Evolutionary conservation across 805 yeast species (phyloP).

Genomic region (Wickerhamiella siamensis): DNA sequence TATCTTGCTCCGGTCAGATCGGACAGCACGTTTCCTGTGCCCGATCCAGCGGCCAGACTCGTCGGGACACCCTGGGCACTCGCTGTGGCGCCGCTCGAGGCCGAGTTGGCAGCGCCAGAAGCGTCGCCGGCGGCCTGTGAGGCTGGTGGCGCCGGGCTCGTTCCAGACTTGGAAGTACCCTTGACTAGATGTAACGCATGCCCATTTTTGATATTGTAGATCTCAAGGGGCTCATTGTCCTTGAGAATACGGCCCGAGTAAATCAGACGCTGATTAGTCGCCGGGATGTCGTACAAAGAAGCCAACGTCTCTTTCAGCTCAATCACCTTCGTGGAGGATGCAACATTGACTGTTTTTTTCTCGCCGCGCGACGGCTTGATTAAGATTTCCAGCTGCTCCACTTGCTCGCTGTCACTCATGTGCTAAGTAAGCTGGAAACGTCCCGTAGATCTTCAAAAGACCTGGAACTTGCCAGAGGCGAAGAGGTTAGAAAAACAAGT

Average conservation of each 20-base stretch:
- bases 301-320: conserved; percentile 58
- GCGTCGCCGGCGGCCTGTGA: conserved; percentile 13
- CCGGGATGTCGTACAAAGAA: conserved; percentile 48
- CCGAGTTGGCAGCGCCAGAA: conserved; percentile 19
- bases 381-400: background rate
- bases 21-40: conserved; percentile 78
- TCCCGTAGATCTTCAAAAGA: background rate
- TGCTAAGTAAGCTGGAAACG: background rate
- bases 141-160: conserved; percentile 19
- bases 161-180: conserved; percentile 41
- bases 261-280: conserved; percentile 72
- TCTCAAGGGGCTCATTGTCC: conserved; percentile 58
- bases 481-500: too few relatives aligned
- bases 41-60: conserved; percentile 75
- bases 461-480: too few relatives aligned
- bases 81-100: conserved; percentile 18
- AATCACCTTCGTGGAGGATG: conserved; percentile 40
- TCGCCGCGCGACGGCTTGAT: conserved; percentile 3
- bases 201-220: conserved; percentile 72
- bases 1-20: conserved; percentile 91
- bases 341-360: conserved; percentile 30
- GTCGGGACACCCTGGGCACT: conserved; percentile 39
- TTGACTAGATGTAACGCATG: conserved; percentile 83
- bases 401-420: background rate
- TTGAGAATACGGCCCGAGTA: conserved; percentile 89